Conservation (phyloP, 2,329 filamentous ascomycete species). For the Tolypocladium sp. region DNA sequence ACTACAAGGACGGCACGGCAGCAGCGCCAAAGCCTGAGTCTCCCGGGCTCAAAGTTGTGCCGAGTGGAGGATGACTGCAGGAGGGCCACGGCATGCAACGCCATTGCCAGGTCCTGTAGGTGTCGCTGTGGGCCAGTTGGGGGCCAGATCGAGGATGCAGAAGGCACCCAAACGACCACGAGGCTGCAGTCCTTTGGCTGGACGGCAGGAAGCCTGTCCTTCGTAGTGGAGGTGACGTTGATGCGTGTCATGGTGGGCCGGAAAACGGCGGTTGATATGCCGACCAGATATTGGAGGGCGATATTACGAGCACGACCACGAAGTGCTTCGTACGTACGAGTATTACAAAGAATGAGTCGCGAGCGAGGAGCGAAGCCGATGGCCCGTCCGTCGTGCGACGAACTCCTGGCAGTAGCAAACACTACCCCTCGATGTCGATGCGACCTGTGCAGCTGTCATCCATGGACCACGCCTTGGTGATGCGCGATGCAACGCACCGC, state of each 20-base stretch:
- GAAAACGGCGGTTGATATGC: not conserved
- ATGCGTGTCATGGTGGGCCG: not conserved
- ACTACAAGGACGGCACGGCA: not conserved
- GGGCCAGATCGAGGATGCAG: not conserved
- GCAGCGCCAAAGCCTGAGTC: not conserved
- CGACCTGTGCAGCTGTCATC: not conserved
- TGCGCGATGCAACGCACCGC: not conserved
- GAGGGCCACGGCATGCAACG: not conserved
- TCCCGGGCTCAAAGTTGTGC: constrained; percentile 3
- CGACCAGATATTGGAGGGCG: not conserved
- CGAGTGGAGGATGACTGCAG: constrained; percentile 2
- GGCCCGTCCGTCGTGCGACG: not conserved
- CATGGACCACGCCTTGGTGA: not conserved
- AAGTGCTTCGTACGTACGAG: not conserved
- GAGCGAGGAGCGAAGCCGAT: not conserved
- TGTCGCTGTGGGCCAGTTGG: not conserved
- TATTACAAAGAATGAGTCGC: not conserved
- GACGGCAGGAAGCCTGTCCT: not conserved
- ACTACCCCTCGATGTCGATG: not conserved
- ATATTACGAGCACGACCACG: not conserved
- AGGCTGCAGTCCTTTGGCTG: not conserved
- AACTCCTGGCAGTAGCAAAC: not conserved
- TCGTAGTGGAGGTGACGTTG: too few species aligned
- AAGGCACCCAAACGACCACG: not conserved
- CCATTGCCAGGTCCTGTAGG: not conserved